Percentiles rank a stretch among this genome's conserved stretches.
Evolutionary conservation across 2,329 filamentous ascomycete species (phyloP).

Genomic region (Claviceps digitariae): DNA sequence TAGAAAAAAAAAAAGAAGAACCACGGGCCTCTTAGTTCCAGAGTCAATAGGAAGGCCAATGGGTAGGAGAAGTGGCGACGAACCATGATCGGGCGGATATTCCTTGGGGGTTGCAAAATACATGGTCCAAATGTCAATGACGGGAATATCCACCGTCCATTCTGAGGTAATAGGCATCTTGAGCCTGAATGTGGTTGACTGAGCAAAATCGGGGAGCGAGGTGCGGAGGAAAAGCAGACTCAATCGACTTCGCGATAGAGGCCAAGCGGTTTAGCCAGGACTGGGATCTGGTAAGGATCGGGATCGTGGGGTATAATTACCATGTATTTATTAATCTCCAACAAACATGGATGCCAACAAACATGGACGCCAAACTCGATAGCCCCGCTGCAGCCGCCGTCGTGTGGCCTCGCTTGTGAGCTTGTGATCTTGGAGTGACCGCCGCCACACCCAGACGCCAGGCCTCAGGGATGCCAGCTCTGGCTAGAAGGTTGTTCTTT

Average conservation of each 20-base stretch:
- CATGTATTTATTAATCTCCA: too few relatives aligned
- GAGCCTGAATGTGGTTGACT: not conserved
- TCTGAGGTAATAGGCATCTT: conserved; percentile 58
- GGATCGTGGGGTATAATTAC: not conserved
- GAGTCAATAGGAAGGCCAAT: not conserved
- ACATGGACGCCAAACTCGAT: not conserved
- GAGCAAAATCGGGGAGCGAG: not conserved
- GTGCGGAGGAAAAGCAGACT: not conserved
- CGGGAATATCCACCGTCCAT: conserved; percentile 57
- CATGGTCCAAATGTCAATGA: conserved; percentile 65
- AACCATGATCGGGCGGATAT: conserved; percentile 65
- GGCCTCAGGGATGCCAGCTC: too few relatives aligned
- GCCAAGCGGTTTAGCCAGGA: not conserved
- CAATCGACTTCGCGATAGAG: not conserved
- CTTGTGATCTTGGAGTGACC: too few relatives aligned
- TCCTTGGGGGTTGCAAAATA: conserved; percentile 57
- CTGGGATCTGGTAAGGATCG: not conserved
- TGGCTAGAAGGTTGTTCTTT: too few relatives aligned
- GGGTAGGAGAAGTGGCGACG: conserved; percentile 8
- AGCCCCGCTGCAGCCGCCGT: not conserved
- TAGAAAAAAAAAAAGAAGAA: not conserved
- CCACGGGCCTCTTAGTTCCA: not conserved
- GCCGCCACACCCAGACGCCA: too few relatives aligned
- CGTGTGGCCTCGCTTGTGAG: too few relatives aligned
- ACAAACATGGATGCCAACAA: too few relatives aligned